Evolutionary conservation across 306 rosid genomes (phyloP), one percentile per base, ranked within the genome.

Genomic region (Cicer bijugum): DNA sequence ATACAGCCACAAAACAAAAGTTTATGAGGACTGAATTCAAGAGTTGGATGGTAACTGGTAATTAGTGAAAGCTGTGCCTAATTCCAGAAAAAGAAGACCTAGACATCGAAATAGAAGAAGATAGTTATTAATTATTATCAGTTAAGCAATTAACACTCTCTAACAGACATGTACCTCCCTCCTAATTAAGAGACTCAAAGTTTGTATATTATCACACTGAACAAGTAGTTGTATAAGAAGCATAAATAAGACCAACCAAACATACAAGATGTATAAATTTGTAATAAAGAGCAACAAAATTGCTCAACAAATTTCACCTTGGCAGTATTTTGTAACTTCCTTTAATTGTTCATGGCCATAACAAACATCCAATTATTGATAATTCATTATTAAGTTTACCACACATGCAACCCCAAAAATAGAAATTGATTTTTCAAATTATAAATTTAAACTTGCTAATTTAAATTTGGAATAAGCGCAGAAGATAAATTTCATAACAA

Each of bases 261-360:
- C 38, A 80, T 59, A 39, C 38, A 76, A 76, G n/a, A 47, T 28
- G 23, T 59, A 12, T 66, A 19, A 65, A 44, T 65, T 65, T 65
- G 63, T 5, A 56, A 82, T 78, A 78, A 70, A 78, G 15, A 23
- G 14, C 70, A 15, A 35, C 74, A 77, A 52, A 59, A 45, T 23
- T 66, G 33, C n/a, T 44, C 71, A 71, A 64, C 67, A 70, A 57
- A 61, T 71, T 28, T 28, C 19, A 47, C 38, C 60, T 65, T 23
- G 45, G 44, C n/a, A 35, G 44, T 17, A 35, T 9, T 53, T 14
- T 43, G 38, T 51, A 45, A 52, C 65, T 10, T 53, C 4, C 67
- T 43, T 63, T 53, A 71, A 42, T 71, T 43, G 16, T 8, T 52
- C 61, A 44, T 33, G 45, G 57, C n/a, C 58, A 52, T 20, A 45